Evolutionary conservation across 2,329 filamentous ascomycete genomes (phyloP).

Genomic region (Colletotrichum graminicola): DNA sequence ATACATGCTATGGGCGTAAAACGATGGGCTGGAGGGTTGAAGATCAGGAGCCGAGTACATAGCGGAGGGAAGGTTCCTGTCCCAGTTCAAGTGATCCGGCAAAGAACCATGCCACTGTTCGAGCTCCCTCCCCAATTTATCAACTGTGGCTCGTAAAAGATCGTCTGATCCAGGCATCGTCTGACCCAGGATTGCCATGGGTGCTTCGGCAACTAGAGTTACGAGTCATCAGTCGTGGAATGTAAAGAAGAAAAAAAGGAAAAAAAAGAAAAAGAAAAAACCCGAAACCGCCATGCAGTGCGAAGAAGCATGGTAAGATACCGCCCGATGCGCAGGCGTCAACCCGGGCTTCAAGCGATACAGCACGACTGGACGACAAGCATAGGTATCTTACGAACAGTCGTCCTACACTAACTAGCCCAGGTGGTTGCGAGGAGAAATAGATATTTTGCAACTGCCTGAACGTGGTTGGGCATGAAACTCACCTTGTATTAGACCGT

Average conservation of each 20-base stretch:
- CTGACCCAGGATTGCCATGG: slow-evolving; percentile 9
- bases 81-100: slow-evolving; percentile 67
- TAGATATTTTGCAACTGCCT: not conserved
- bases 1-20: slow-evolving; percentile 49
- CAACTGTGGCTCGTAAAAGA: slow-evolving; percentile 43
- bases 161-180: slow-evolving; percentile 25
- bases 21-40: slow-evolving; percentile 30
- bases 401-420: not conserved
- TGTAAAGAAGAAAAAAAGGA: not conserved
- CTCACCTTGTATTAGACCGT: slow-evolving; percentile 65
- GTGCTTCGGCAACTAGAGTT: slow-evolving; percentile 10
- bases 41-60: slow-evolving; percentile 52
- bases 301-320: not conserved
- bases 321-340: not conserved
- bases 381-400: not conserved
- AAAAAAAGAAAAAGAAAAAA: too few species aligned
- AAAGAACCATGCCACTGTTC: slow-evolving; percentile 67
- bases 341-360: not conserved
- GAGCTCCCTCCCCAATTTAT: slow-evolving; percentile 65
- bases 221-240: slow-evolving; percentile 32
- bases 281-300: not conserved
- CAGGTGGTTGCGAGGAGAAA: not conserved
- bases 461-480: slow-evolving; percentile 25
- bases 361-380: not conserved
- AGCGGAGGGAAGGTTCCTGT: slow-evolving; percentile 62